Base-by-base conservation (phyloP, 495 filamentous ascomycete species). In the Opeltia flavorubescens region DNA sequence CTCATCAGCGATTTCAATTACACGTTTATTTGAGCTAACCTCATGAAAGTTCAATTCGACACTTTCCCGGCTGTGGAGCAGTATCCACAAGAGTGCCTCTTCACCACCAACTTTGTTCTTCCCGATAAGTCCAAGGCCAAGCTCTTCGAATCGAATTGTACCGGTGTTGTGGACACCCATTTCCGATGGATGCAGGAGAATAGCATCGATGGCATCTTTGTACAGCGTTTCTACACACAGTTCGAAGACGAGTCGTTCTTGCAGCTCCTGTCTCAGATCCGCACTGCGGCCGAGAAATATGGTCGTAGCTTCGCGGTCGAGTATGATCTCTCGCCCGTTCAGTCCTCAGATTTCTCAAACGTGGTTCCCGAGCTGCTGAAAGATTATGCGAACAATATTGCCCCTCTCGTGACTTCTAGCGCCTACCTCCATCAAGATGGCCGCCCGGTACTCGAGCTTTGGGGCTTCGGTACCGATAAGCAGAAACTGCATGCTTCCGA, bases 371-470 rank as follows among this genome's bases (percentile, higher is more conserved):
- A 50, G 9, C 53, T 53, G n/a, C 50, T 57, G 7, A 46, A 48
- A 4, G 58, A 62, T 27, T 55, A 59, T 28, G 49, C 33, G 12
- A 47, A 47, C 8, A 46, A 46, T 18, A 46, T 61, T 13, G 44
- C 41, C 4, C 48, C 51, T 3, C 50, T 59, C 20, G 56, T 45
- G 36, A 55, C 54, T 2, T 62, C 60, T 2, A 46, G 48, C 13
- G 58, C 60, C 12, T 62, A 62, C 34, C 55, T 62, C 44, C 54
- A 59, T 25, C 56, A 61, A 1, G 44, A 61, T 9, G 60, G 58
- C 4, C 59, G 60, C 31, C 58, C 60, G 0, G 58, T 60, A 11
- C 20, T 62, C 28, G 59, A 59, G 44, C 50, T 61, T 5, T 61
- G 58, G 56, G 60, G 58, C 1, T 55, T 61, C 26, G 52, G 58